Evolutionary conservation across 139 green algal genomes (phyloP).

Genomic region (Chlamydomonas sp.): DNA sequence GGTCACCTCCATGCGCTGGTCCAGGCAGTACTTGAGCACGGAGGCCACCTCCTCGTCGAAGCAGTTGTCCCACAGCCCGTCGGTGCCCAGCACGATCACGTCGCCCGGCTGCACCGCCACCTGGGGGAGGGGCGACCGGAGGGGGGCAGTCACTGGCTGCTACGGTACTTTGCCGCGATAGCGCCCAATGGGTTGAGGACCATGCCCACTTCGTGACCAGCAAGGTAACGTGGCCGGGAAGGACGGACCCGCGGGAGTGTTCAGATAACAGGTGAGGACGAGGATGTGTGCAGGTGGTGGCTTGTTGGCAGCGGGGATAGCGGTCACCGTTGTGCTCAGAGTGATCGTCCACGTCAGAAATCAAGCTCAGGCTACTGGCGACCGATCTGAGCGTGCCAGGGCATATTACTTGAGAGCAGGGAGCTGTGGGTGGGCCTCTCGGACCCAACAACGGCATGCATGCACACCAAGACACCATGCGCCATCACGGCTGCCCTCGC

Average conservation of each 20-base stretch:
- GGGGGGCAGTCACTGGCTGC: conserved; percentile 1
- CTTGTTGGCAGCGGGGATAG: too few relatives aligned
- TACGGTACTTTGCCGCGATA: background rate
- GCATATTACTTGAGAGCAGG: too few relatives aligned
- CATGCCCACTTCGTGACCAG: too few relatives aligned
- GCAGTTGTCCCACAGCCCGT: conserved; percentile 99
- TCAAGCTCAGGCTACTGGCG: too few relatives aligned
- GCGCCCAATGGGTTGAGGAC: too few relatives aligned
- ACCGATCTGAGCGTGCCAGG: too few relatives aligned
- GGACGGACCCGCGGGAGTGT: too few relatives aligned
- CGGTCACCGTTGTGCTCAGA: too few relatives aligned
- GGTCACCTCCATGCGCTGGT: conserved; percentile 46
- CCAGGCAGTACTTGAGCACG: conserved; percentile 52
- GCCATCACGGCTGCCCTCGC: background rate
- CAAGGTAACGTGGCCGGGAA: too few relatives aligned
- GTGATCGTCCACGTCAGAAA: too few relatives aligned
- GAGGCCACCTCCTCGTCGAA: conserved; percentile 84
- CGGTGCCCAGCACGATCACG: conserved; percentile 90
- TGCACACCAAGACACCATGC: background rate
- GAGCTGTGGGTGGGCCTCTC: too few relatives aligned
- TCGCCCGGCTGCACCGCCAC: conserved; percentile 86
- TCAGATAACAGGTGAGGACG: background rate
- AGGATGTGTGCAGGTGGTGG: background rate
- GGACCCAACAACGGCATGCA: background rate
- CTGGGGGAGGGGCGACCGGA: conserved; percentile 2